Conservation (phyloP, 78 protist species). For the Chrysochromulina parva region DNA sequence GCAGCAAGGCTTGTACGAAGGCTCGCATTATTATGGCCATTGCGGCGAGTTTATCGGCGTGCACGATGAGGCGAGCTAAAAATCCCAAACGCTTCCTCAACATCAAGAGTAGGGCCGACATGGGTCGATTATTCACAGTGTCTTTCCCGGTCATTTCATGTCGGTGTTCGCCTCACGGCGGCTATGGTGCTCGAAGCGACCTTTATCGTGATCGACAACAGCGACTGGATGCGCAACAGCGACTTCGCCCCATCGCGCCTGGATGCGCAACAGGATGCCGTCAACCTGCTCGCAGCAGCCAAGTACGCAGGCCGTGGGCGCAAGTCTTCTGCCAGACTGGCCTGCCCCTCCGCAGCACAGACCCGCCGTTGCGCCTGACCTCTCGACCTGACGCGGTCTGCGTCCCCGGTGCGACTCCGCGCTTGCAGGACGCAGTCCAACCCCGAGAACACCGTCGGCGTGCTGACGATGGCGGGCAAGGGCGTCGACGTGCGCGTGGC, state of each 20-base stretch:
- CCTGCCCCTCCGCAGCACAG: too few relatives aligned
- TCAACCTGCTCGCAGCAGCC: slow-evolving; percentile 50
- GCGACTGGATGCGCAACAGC: slow-evolving; percentile 74
- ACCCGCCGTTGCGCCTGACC: too few relatives aligned
- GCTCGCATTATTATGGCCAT: too few relatives aligned
- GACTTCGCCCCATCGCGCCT: slow-evolving; percentile 66
- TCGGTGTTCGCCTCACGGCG: too few relatives aligned
- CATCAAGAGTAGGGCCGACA: too few relatives aligned
- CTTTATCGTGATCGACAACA: not conserved
- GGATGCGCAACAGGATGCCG: slow-evolving; percentile 65
- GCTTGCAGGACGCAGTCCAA: slow-evolving; percentile 55
- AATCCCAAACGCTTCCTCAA: too few relatives aligned
- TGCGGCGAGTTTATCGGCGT: too few relatives aligned
- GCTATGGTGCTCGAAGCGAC: slow-evolving; percentile 13
- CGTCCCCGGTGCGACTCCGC: slow-evolving; percentile 2
- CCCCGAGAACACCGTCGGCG: slow-evolving; percentile 65
- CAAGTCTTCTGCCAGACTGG: too few relatives aligned
- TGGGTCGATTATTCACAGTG: too few relatives aligned
- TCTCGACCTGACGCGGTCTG: slow-evolving; percentile 58
- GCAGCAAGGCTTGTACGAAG: too few relatives aligned
- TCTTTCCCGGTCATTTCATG: too few relatives aligned
- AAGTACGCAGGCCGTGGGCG: slow-evolving; percentile 1
- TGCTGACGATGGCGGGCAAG: slow-evolving; percentile 52
- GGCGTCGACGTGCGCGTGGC: slow-evolving; percentile 61
- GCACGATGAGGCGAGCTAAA: too few relatives aligned